Evolutionary conservation across 257 asterid genomes (phyloP).

Genomic region (Solanum lignicaule): DNA sequence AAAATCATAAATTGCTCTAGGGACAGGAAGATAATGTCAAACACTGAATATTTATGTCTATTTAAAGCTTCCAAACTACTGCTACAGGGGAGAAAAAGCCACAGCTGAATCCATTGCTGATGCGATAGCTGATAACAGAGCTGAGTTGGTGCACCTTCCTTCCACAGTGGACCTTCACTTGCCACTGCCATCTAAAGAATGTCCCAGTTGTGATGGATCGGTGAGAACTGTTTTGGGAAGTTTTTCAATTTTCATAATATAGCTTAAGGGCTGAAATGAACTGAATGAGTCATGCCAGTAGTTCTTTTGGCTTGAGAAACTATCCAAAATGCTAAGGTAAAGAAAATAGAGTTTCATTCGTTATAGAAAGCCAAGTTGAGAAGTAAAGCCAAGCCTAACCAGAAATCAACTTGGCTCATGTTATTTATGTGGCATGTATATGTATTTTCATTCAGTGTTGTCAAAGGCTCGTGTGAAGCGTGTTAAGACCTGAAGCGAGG

Average conservation of each 20-base stretch:
- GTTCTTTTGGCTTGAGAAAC: not conserved
- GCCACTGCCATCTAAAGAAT: constrained; percentile 82
- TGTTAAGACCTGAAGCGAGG: not conserved
- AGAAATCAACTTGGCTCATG: not conserved
- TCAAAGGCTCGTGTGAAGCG: not conserved
- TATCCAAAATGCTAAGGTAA: not conserved
- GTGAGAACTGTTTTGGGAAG: constrained; percentile 35
- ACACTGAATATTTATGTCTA: not conserved
- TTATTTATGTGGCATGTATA: not conserved
- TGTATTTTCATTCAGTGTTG: not conserved
- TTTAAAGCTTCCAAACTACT: constrained; percentile 1
- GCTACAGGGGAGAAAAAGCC: constrained; percentile 85
- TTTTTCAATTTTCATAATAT: not conserved
- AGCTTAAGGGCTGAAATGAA: not conserved
- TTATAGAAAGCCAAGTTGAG: not conserved
- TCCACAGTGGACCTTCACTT: constrained; percentile 57
- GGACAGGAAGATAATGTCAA: not conserved
- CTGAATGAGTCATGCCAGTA: not conserved
- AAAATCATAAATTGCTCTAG: not conserved
- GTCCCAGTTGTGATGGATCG: constrained; percentile 85
- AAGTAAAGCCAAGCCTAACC: not conserved
- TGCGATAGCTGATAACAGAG: constrained; percentile 86
- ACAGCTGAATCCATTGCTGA: constrained; percentile 83
- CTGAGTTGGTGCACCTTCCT: constrained; percentile 92
- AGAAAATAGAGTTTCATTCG: not conserved